Percentiles rank a stretch among this genome's conserved stretches.
These are phyloP conservation scores for Fusarium xyrophilum DNA, from an alignment of 2,329 filamentous ascomycete genomes.

Conservation along the genomic window DNA sequence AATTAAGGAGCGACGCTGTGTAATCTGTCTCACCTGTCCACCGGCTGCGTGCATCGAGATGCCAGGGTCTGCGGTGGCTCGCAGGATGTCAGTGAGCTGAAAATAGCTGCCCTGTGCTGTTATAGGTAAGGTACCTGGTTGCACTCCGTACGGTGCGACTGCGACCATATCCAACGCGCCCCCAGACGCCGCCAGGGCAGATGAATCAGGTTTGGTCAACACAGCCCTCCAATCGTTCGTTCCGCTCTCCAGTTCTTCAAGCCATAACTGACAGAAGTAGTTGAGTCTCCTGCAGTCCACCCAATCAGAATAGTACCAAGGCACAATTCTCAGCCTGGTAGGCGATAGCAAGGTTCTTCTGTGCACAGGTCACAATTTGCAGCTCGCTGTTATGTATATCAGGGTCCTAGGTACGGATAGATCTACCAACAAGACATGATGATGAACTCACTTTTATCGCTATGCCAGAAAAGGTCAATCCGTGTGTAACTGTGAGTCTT, in stretches of 20 bases:
- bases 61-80: conserved; percentile 26
- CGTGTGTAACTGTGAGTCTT: not conserved
- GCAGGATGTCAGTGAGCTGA: conserved; percentile 25
- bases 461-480: not conserved
- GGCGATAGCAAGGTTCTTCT: not conserved
- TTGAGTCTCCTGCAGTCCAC: not conserved
- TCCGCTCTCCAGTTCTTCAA: not conserved
- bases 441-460: not conserved
- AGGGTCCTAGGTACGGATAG: conserved; percentile 1
- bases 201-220: not conserved
- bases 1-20: conserved; percentile 12
- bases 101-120: conserved; percentile 14
- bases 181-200: not conserved
- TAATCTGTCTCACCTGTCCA: not conserved
- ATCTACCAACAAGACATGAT: not conserved
- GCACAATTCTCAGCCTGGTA: not conserved
- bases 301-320: not conserved
- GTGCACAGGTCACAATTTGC: not conserved
- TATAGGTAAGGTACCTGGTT: not conserved
- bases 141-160: not conserved
- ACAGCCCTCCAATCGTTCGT: not conserved
- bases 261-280: not conserved
- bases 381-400: not conserved
- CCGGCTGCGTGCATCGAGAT: not conserved
- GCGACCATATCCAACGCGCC: not conserved